Conservation (phyloP, 176 grass and related monocot species). For the Raddia distichophylla region DNA sequence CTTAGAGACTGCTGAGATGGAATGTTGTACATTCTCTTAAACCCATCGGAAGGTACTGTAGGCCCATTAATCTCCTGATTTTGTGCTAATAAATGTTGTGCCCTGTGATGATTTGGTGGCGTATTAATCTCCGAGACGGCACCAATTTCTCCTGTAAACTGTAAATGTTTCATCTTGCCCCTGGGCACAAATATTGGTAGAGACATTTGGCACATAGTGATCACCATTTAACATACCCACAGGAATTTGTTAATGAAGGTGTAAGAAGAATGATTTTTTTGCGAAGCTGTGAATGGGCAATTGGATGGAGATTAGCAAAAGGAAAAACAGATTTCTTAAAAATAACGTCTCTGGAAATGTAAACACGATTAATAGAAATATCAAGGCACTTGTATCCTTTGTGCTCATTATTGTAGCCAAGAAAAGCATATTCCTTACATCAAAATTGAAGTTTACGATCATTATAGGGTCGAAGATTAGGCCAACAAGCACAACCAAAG, state of each 20-base stretch:
- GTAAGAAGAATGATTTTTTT: neutral
- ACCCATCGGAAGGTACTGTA: too few relatives aligned
- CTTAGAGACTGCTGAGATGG: too few relatives aligned
- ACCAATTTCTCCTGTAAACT: too few relatives aligned
- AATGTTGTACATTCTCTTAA: too few relatives aligned
- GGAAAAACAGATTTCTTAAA: neutral
- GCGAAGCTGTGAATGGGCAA: neutral
- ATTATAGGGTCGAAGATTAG: neutral
- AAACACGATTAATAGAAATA: neutral
- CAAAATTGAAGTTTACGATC: neutral
- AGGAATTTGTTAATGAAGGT: neutral
- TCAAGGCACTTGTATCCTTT: too few relatives aligned
- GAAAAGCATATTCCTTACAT: too few relatives aligned
- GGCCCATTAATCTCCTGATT: too few relatives aligned
- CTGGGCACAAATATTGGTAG: neutral
- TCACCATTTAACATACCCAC: neutral
- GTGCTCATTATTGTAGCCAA: too few relatives aligned
- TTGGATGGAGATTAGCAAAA: neutral
- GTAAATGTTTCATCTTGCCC: too few relatives aligned
- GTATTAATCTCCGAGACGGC: too few relatives aligned
- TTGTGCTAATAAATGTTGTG: too few relatives aligned
- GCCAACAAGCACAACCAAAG: neutral
- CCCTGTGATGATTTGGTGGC: too few relatives aligned
- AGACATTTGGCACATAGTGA: neutral
- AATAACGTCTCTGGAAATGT: neutral